phyloP scores from a whole-genome alignment of 345 rosid species.

The Lepidium africanum region DNA sequence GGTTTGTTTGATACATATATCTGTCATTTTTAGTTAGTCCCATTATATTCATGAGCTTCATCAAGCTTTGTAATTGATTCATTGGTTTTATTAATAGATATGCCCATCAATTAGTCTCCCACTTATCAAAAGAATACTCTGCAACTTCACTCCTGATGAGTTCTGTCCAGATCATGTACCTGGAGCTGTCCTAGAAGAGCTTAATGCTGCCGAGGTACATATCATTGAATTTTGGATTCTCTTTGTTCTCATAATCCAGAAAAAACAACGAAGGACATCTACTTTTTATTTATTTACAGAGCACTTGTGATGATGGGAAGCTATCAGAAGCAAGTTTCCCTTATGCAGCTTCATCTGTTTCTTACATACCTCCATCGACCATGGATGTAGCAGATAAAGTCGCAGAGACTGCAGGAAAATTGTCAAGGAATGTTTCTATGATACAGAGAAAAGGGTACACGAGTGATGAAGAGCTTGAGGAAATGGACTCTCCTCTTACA shows the following conservation, averaged over 20 bases:
- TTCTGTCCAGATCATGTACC: slow-evolving; percentile 93
- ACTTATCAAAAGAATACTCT: slow-evolving; percentile 71
- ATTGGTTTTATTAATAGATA: slow-evolving; percentile 48
- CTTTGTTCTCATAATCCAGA: background rate
- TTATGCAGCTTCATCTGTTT: slow-evolving; percentile 53
- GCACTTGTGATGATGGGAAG: slow-evolving; percentile 45
- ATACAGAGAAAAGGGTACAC: slow-evolving; percentile 90
- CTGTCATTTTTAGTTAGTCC: background rate
- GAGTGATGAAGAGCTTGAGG: slow-evolving; percentile 86
- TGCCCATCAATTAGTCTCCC: slow-evolving; percentile 73
- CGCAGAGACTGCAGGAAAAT: slow-evolving; percentile 46
- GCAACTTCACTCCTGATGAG: slow-evolving; percentile 97
- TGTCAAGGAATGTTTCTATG: slow-evolving; percentile 49
- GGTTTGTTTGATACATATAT: slow-evolving; percentile 33
- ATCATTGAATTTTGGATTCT: background rate
- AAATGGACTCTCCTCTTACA: slow-evolving; percentile 67
- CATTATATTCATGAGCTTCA: background rate
- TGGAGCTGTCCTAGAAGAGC: slow-evolving; percentile 81
- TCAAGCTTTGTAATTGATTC: background rate
- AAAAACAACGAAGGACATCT: background rate
- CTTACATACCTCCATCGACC: slow-evolving; percentile 57
- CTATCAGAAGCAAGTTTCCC: slow-evolving; percentile 64
- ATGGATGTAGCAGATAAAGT: slow-evolving; percentile 54
- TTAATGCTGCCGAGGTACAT: slow-evolving; percentile 84
- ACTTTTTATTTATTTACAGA: slow-evolving; percentile 29